Percentiles rank a stretch among this genome's conserved stretches.
Evolutionary conservation across 1,284 basidiomycete genomes (phyloP).

Genomic region (Ustilago sp.): DNA sequence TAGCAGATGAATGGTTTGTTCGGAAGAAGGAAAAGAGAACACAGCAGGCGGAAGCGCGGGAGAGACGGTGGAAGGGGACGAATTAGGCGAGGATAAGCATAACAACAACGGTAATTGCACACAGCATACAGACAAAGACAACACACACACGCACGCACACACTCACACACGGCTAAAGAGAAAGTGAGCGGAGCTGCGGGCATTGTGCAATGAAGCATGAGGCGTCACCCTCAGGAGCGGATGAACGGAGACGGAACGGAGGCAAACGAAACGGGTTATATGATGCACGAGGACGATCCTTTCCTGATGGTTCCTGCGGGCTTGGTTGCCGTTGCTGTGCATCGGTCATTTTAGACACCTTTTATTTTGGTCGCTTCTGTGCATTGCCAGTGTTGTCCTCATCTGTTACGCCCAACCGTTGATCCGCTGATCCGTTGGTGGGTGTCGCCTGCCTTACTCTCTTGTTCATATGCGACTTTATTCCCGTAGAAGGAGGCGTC

Average conservation of each 20-base stretch:
- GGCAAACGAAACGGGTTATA: neutral
- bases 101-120: neutral
- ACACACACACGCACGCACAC: neutral
- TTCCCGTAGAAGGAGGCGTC: neutral
- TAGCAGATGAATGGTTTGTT: conserved; percentile 4
- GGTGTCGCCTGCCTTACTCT: neutral
- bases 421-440: neutral
- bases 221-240: neutral
- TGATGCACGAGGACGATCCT: conserved; percentile 7
- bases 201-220: conserved; percentile 7
- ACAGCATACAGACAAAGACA: neutral
- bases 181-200: neutral
- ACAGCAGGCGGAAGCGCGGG: neutral
- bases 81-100: neutral
- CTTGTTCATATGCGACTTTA: neutral
- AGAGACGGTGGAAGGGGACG: conserved; percentile 6
- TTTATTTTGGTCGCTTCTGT: neutral
- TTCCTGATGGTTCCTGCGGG: conserved; percentile 3
- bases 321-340: neutral
- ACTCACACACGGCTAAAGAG: neutral
- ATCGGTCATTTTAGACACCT: neutral
- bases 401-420: neutral
- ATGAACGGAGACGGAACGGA: conserved; percentile 1
- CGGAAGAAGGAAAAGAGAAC: conserved; percentile 21
- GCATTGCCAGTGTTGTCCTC: neutral